phyloP scores from a whole-genome alignment of 2,329 filamentous ascomycete genomes.

The Talaromyces sp. region DNA sequence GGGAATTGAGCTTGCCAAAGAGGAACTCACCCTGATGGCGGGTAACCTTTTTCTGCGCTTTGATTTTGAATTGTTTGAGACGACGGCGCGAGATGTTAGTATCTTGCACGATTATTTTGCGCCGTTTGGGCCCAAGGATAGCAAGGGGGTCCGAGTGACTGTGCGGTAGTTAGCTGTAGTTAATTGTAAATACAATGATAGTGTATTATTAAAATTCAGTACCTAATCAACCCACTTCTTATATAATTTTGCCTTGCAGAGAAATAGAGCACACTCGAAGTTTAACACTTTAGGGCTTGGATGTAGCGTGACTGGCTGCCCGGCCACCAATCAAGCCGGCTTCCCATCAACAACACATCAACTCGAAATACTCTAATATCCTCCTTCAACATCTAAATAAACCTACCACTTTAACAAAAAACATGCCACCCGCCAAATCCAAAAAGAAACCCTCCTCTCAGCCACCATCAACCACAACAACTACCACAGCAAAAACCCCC shows the following conservation, averaged over 20 bases:
- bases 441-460: constrained; percentile 2
- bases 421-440: constrained; percentile 7
- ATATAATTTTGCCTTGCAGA: not conserved
- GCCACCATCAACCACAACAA: not conserved
- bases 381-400: not conserved
- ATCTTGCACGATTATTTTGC: constrained; percentile 12
- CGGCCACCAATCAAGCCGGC: not conserved
- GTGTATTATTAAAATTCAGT: not conserved
- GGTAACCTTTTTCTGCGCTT: constrained; percentile 8
- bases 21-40: constrained; percentile 9
- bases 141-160: constrained; percentile 10
- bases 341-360: not conserved
- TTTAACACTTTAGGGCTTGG: not conserved
- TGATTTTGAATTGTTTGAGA: constrained; percentile 7
- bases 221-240: not conserved
- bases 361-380: not conserved
- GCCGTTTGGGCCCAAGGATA: constrained; percentile 11
- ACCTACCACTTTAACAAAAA: not conserved
- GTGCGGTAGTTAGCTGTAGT: not conserved
- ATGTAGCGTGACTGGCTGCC: not conserved
- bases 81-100: constrained; percentile 7
- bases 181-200: not conserved
- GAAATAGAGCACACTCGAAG: not conserved
- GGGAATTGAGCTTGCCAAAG: constrained; percentile 10
- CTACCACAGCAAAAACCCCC: constrained; percentile 22